A percentile compares a stretch with the other conserved stretches of the same genome.
Conservation (phyloP, 169 alveolate genomes). For the Plasmodium reichenowi region DNA sequence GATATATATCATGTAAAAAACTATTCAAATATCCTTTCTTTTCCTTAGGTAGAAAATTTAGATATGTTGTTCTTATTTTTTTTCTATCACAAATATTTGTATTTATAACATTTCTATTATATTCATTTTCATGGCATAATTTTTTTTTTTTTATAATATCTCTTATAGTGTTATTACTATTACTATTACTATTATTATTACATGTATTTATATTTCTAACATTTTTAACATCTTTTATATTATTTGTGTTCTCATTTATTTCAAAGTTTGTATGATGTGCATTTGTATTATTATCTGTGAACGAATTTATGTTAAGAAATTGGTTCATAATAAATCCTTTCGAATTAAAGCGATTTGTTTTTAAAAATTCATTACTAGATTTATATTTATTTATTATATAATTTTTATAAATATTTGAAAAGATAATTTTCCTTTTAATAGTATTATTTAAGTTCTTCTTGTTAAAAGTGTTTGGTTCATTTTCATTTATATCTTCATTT, state of each 20-base stretch:
- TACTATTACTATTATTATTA: neutral
- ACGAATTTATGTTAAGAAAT: neutral
- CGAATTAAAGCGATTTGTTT: slow-evolving; percentile 16
- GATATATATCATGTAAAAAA: neutral
- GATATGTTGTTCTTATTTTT: neutral
- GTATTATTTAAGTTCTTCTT: neutral
- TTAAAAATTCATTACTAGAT: neutral
- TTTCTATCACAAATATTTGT: no score
- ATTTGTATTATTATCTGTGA: no score
- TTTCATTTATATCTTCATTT: slow-evolving; percentile 35
- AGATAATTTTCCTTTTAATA: slow-evolving; percentile 4
- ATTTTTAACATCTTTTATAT: neutral
- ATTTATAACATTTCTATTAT: no score
- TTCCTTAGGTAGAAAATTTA: neutral
- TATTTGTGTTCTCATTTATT: neutral
- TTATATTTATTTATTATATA: slow-evolving; percentile 29
- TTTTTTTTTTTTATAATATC: no score
- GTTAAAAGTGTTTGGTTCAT: neutral
- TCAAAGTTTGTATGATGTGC: neutral
- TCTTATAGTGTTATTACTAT: neutral
- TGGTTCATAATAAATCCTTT: neutral
- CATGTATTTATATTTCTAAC: neutral
- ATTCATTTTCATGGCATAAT: no score
- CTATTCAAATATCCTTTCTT: neutral
- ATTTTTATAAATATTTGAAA: slow-evolving; percentile 9